phyloP scores from a whole-genome alignment of 768 basidiomycete species.

The Boletus reticuloceps region DNA sequence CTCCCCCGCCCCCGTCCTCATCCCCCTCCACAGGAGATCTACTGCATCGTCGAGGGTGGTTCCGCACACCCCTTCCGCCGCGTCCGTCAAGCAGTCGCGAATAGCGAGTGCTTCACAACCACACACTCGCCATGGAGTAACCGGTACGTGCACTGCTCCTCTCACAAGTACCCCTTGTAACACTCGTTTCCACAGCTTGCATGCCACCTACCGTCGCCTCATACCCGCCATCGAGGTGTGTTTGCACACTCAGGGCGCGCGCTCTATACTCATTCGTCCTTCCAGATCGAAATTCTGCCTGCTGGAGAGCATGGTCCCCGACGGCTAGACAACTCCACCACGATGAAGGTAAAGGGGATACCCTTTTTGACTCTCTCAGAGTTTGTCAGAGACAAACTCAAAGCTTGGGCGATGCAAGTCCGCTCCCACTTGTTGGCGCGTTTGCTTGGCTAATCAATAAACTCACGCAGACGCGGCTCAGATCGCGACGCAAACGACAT shows the following conservation, averaged over 20 bases:
- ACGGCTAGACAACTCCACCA: slow-evolving; percentile 62
- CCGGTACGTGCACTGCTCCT: slow-evolving; percentile 44
- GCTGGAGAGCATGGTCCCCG: slow-evolving; percentile 83
- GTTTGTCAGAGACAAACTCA: slow-evolving; percentile 83
- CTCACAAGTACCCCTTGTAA: slow-evolving; percentile 6
- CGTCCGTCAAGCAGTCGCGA: slow-evolving; percentile 71
- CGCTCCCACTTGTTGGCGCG: not conserved
- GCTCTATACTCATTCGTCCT: slow-evolving; percentile 2
- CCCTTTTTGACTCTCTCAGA: slow-evolving; percentile 86
- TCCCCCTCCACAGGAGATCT: slow-evolving; percentile 64
- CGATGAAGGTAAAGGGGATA: slow-evolving; percentile 64
- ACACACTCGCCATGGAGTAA: slow-evolving; percentile 86
- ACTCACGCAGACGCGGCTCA: slow-evolving; percentile 51
- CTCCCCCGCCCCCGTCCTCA: slow-evolving; percentile 7
- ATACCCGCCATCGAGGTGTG: slow-evolving; percentile 78
- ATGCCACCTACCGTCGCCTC: slow-evolving; percentile 68
- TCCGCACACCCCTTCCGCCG: slow-evolving; percentile 72
- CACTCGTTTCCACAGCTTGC: slow-evolving; percentile 47
- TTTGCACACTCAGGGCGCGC: not conserved
- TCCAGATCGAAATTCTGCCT: slow-evolving; percentile 77
- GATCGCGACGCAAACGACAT: slow-evolving; percentile 81
- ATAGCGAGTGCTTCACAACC: slow-evolving; percentile 60
- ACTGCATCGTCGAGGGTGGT: slow-evolving; percentile 80
- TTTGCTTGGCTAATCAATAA: slow-evolving; percentile 14
- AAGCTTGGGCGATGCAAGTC: slow-evolving; percentile 75